Evolutionary conservation across 495 filamentous ascomycete species (phyloP).

Genomic region (Penicillium paxilli): DNA sequence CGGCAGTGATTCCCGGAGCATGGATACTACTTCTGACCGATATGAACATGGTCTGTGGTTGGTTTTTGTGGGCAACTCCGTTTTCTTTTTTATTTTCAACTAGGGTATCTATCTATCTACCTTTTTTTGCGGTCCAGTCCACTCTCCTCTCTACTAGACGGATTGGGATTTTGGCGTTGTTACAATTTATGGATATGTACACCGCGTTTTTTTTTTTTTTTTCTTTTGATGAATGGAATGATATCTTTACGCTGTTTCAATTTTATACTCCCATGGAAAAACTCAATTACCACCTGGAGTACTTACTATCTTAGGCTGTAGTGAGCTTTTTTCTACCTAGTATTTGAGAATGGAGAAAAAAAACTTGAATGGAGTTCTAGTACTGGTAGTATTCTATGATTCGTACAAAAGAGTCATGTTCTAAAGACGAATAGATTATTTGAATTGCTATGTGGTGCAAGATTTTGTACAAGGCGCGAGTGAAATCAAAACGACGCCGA

Average conservation of each 20-base stretch:
- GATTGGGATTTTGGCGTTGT: slow-evolving; percentile 12
- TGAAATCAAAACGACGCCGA: slow-evolving; percentile 14
- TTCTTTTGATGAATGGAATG: slow-evolving; percentile 28
- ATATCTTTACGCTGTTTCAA: slow-evolving; percentile 9
- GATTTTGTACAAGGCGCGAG: slow-evolving; percentile 27
- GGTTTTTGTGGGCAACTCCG: slow-evolving; percentile 2
- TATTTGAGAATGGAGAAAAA: not conserved
- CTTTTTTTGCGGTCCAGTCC: slow-evolving; percentile 1
- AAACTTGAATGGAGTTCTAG: too few relatives aligned
- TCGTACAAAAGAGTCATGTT: not conserved
- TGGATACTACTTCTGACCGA: slow-evolving; percentile 17
- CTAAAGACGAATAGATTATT: slow-evolving; percentile 3
- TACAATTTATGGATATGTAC: slow-evolving; percentile 21
- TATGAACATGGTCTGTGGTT: slow-evolving; percentile 28
- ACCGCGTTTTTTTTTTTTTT: slow-evolving; percentile 17
- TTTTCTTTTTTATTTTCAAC: not conserved
- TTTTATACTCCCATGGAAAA: too few relatives aligned
- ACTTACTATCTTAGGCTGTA: too few relatives aligned
- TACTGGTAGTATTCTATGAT: too few relatives aligned
- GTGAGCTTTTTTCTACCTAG: not conserved
- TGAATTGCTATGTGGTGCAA: slow-evolving; percentile 15
- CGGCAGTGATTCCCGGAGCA: not conserved
- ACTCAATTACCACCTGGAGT: too few relatives aligned
- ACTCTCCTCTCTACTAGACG: slow-evolving; percentile 14
- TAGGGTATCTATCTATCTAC: too few relatives aligned